phyloP scores from a whole-genome alignment of 192 early-diverging fungal species.

The Coemansia sp. region DNA sequence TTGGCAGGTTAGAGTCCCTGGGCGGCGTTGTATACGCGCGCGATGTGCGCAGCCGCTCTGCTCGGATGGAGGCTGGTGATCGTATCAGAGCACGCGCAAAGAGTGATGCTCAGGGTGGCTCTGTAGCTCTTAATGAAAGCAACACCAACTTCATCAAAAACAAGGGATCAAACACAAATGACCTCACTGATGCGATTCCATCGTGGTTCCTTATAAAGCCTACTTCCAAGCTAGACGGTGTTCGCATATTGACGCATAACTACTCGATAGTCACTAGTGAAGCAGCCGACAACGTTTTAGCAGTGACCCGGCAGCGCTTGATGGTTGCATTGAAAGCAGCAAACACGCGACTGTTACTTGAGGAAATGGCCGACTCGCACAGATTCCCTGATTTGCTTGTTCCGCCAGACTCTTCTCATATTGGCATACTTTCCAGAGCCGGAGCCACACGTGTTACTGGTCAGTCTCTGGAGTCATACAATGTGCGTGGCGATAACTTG shows the following conservation, averaged over 20 bases:
- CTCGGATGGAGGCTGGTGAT: slow-evolving; percentile 27
- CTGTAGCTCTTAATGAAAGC: neutral
- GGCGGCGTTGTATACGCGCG: slow-evolving; percentile 48
- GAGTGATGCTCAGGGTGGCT: slow-evolving; percentile 21
- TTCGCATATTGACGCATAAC: slow-evolving; percentile 55
- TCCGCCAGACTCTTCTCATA: slow-evolving; percentile 24
- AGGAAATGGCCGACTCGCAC: slow-evolving; percentile 52
- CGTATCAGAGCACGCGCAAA: slow-evolving; percentile 31
- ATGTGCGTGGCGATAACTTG: slow-evolving; percentile 18
- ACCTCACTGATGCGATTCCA: slow-evolving; percentile 42
- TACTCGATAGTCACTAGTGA: slow-evolving; percentile 43
- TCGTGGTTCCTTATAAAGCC: slow-evolving; percentile 56
- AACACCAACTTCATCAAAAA: neutral
- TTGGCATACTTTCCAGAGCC: neutral
- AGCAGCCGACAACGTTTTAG: slow-evolving; percentile 45
- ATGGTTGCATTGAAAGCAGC: slow-evolving; percentile 48
- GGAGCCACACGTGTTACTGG: slow-evolving; percentile 9
- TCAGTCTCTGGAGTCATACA: slow-evolving; percentile 15
- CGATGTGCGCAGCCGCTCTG: slow-evolving; percentile 46
- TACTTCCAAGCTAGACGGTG: slow-evolving; percentile 35
- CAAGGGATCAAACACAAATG: neutral
- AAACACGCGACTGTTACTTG: slow-evolving; percentile 51
- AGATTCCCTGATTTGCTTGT: slow-evolving; percentile 38
- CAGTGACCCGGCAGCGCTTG: slow-evolving; percentile 48
- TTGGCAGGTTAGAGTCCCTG: slow-evolving; percentile 34